Conservation (phyloP, 1,139 yeast species). For the Yamadazyma aaseri region DNA sequence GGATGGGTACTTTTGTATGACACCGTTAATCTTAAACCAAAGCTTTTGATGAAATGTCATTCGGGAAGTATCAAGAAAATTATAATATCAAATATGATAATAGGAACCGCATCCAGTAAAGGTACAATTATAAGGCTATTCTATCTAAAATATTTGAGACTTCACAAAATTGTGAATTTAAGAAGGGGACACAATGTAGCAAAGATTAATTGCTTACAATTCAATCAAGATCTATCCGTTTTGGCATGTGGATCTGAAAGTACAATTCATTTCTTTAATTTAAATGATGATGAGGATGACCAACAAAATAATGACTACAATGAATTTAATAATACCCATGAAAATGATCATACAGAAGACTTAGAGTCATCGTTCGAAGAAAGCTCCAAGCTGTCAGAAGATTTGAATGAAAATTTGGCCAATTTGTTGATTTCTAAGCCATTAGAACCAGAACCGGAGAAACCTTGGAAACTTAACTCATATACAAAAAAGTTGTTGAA, state of each 20-base stretch:
- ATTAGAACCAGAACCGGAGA: conserved; percentile 8
- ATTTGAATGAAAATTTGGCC: conserved; percentile 45
- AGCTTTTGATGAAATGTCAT: conserved; percentile 61
- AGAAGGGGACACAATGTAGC: conserved; percentile 71
- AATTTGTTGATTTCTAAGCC: conserved; percentile 36
- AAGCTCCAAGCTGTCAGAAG: conserved; percentile 30
- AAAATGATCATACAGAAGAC: conserved; percentile 3
- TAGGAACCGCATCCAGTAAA: conserved; percentile 69
- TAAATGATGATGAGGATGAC: conserved; percentile 19
- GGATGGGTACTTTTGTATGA: conserved; percentile 60
- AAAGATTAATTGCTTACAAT: conserved; percentile 51
- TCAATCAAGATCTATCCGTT: conserved; percentile 48
- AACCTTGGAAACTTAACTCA: conserved; percentile 20
- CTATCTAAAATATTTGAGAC: conserved; percentile 18
- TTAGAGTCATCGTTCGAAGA: conserved; percentile 6
- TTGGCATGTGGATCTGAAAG: conserved; percentile 69
- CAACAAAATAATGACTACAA: conserved; percentile 11
- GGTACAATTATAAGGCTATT: conserved; percentile 70
- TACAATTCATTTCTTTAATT: conserved; percentile 64
- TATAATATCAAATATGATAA: conserved; percentile 43
- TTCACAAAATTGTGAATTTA: conserved; percentile 48
- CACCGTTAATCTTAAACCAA: conserved; percentile 53
- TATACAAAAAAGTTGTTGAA: conserved; percentile 41
- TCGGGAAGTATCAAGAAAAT: conserved; percentile 49
- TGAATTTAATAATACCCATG: neutral